Base-by-base conservation (phyloP, 352 stramenopile genomes). In the Blastocystis sp. region DNA sequence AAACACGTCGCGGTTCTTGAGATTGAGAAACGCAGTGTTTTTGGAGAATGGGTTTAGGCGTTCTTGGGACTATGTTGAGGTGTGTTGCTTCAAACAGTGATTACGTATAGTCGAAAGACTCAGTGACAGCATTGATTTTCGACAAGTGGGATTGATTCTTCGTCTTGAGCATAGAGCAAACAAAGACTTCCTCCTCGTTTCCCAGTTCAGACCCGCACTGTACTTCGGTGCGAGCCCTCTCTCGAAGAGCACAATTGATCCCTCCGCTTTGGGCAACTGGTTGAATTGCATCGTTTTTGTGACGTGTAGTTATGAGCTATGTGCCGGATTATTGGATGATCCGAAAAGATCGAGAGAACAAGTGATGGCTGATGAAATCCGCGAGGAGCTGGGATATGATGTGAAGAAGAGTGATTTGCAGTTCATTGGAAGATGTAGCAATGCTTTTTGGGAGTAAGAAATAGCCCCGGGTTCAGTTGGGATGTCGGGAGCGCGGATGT, bases 251-350 rank as follows among this genome's bases (percentile, higher is more conserved):
- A 54, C 71, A 3, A 65, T 42, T 52, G 28, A 45, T 65, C 17
- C 48, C 40, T 11, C 64, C 43, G 11, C 28, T 17, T 42, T 81
- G 17, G 71, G 71, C 28, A 66, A 52, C 43, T 81, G 71, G 71
- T 81, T 63, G 19, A 1, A 14, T 9, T 68, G 6, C 21, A 28
- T 38, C 42, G 10, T 14, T 28, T 17, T 0, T 10, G 43, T 3
- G 28, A 52, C 24, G 7, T 65, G 71, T 81, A 81, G 71, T 81
- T 81, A 81, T 64, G 71, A 81, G 24, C 71, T 81, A 6, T 81
- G 71, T 64, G 71, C 71, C 45, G 71, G 71, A 1, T 65, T 81
- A 59, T 66, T 81, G 48, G 71, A 81, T 64, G 28, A 66, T 65
- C 19, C 64, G 43, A 38, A 38, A 63, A 57, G 71, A 2, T 66